Percentiles rank a stretch among this genome's conserved stretches.
Conservation (phyloP, 164 flowering plant genomes). For the Liriodendron chinense region DNA sequence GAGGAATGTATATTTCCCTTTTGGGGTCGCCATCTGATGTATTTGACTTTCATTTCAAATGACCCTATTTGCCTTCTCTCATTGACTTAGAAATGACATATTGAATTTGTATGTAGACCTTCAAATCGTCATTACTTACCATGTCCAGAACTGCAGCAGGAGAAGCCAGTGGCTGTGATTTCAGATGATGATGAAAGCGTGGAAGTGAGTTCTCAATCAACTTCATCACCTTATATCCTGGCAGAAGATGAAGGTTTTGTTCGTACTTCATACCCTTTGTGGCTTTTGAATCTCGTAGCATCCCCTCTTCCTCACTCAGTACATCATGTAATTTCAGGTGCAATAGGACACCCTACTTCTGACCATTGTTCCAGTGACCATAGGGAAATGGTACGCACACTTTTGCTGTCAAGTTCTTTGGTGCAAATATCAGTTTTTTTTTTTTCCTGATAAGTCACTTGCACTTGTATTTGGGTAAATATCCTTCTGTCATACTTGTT, state of each 20-base stretch:
- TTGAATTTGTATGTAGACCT: background rate
- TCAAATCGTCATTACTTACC: background rate
- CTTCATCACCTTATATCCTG: conserved; percentile 28
- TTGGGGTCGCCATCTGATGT: conserved; percentile 31
- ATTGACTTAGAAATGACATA: background rate
- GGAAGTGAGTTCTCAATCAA: conserved; percentile 24
- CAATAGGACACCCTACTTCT: conserved; percentile 4
- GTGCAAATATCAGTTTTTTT: too few relatives aligned
- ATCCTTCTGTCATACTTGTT: background rate
- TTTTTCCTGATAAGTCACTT: background rate
- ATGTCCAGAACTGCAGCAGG: conserved; percentile 26
- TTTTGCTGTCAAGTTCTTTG: background rate
- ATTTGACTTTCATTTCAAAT: conserved; percentile 5
- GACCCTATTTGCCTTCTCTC: background rate
- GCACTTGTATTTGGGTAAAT: background rate
- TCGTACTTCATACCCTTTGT: background rate
- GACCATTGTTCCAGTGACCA: conserved; percentile 6
- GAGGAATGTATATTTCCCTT: conserved; percentile 6
- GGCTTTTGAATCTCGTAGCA: background rate
- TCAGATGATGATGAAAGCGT: conserved; percentile 33
- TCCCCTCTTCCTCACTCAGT: background rate
- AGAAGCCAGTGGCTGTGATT: conserved; percentile 27
- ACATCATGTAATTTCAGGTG: conserved; percentile 8
- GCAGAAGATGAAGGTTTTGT: conserved; percentile 37
- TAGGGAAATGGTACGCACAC: conserved; percentile 8